Evolutionary conservation across 768 basidiomycete genomes (phyloP).

Genomic region (Boletellus emodensis): DNA sequence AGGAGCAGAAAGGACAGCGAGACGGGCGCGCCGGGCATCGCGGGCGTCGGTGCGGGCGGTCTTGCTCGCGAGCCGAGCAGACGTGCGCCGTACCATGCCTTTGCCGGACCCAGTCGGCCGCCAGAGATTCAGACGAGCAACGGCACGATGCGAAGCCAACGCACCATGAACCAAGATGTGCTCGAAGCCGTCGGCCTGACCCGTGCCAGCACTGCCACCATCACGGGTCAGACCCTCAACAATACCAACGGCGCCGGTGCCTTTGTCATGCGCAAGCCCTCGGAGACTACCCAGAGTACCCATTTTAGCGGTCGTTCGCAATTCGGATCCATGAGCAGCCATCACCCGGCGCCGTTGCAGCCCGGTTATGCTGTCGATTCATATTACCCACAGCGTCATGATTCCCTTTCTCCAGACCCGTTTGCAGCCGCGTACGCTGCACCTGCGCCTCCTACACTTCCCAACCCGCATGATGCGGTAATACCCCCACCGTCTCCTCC

Average conservation of each 20-base stretch:
- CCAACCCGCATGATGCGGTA: slow-evolving; percentile 18
- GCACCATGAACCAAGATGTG: slow-evolving; percentile 23
- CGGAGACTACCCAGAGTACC: slow-evolving; percentile 25
- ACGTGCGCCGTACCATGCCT: slow-evolving; percentile 37
- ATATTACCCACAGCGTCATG: slow-evolving; percentile 21
- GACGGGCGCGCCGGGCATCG: slow-evolving; percentile 39
- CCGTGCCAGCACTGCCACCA: slow-evolving; percentile 3
- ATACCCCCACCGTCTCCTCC: slow-evolving; percentile 13
- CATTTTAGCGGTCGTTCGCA: slow-evolving; percentile 22
- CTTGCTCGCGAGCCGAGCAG: slow-evolving; percentile 27
- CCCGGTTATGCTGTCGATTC: slow-evolving; percentile 25
- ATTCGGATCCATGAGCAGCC: slow-evolving; percentile 18
- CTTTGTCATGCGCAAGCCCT: slow-evolving; percentile 22
- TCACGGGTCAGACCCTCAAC: background rate
- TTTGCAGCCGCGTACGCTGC: slow-evolving; percentile 24
- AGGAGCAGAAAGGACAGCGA: slow-evolving; percentile 29
- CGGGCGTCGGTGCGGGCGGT: slow-evolving; percentile 33
- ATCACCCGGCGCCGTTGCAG: slow-evolving; percentile 15
- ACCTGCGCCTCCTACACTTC: slow-evolving; percentile 4
- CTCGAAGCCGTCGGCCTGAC: slow-evolving; percentile 28
- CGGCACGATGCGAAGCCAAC: slow-evolving; percentile 18
- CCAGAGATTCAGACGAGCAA: slow-evolving; percentile 13
- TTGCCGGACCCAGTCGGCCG: slow-evolving; percentile 30
- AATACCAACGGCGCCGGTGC: slow-evolving; percentile 1
- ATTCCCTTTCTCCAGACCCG: slow-evolving; percentile 23